Evolutionary conservation across 345 rosid species (phyloP).

Genomic region (Raphanus raphanistrum): DNA sequence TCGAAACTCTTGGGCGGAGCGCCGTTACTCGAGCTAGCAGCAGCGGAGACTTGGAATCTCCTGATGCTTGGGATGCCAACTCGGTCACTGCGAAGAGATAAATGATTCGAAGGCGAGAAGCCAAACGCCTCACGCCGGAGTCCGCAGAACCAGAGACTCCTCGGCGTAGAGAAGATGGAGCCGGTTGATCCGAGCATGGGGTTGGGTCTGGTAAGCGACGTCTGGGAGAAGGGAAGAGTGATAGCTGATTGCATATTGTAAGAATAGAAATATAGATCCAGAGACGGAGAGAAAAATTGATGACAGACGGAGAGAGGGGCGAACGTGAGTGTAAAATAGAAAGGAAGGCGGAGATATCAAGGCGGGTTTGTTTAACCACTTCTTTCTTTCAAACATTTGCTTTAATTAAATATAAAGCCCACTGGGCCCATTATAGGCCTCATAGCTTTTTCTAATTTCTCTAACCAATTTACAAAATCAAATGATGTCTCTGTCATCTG

Average conservation of each 20-base stretch:
- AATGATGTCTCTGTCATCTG: no score
- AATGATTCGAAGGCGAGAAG: constrained; percentile 29
- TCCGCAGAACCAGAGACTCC: constrained; percentile 77
- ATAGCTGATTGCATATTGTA: constrained; percentile 71
- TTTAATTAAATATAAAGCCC: not conserved
- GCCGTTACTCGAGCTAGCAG: constrained; percentile 55
- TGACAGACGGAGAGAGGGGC: not conserved
- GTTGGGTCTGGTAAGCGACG: constrained; percentile 43
- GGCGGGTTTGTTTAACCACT: not conserved
- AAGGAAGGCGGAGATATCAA: not conserved
- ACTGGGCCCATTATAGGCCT: not conserved
- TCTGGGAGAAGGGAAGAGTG: constrained; percentile 51
- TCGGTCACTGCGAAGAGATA: constrained; percentile 23
- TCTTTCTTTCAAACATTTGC: not conserved
- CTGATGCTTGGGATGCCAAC: not conserved
- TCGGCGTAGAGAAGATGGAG: constrained; percentile 41
- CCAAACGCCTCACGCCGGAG: constrained; percentile 66
- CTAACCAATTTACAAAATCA: no score
- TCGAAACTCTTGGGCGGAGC: constrained; percentile 70
- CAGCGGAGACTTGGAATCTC: constrained; percentile 43
- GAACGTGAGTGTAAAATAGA: not conserved
- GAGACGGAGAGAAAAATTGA: not conserved
- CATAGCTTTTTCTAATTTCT: no score
- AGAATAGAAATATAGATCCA: not conserved
- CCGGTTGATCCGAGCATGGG: constrained; percentile 27